Conservation (phyloP, 805 yeast species). For the Candida morakotiae region DNA sequence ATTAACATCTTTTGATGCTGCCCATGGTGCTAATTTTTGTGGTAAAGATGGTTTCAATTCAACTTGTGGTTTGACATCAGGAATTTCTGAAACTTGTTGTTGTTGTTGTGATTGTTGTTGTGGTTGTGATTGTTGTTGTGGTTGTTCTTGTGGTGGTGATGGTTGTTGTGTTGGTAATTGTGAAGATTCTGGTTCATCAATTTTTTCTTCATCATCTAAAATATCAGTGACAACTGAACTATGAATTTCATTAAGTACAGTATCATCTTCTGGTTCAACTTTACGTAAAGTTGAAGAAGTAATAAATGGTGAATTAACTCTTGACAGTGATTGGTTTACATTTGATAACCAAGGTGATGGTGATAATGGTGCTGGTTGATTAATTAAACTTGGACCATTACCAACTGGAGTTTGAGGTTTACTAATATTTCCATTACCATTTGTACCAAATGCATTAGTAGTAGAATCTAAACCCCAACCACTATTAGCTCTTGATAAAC, state of each 20-base stretch:
- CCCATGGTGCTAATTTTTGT: slow-evolving; percentile 53
- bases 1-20: slow-evolving; percentile 21
- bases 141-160: background rate
- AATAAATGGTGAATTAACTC: slow-evolving; percentile 40
- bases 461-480: slow-evolving; percentile 37
- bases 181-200: too few relatives aligned
- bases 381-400: slow-evolving; percentile 18
- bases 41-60: slow-evolving; percentile 10
- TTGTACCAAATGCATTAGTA: slow-evolving; percentile 29
- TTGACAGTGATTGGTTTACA: slow-evolving; percentile 25
- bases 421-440: slow-evolving; percentile 16
- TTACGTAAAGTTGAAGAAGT: slow-evolving; percentile 9
- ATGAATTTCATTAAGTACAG: slow-evolving; percentile 34
- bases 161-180: too few relatives aligned
- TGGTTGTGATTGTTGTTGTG: background rate
- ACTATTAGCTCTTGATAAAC: slow-evolving; percentile 29
- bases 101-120: slow-evolving; percentile 4
- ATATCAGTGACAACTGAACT: slow-evolving; percentile 39
- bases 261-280: slow-evolving; percentile 17
- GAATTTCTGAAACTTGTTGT: slow-evolving; percentile 4
- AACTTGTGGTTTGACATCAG: slow-evolving; percentile 2
- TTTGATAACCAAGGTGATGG: slow-evolving; percentile 32
- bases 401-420: slow-evolving; percentile 27
- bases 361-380: slow-evolving; percentile 37
- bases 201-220: slow-evolving; percentile 24